Percentiles rank a stretch among this genome's conserved stretches.
phyloP scores from a whole-genome alignment of 2,329 filamentous ascomycete genomes.

The Fusarium armeniacum region DNA sequence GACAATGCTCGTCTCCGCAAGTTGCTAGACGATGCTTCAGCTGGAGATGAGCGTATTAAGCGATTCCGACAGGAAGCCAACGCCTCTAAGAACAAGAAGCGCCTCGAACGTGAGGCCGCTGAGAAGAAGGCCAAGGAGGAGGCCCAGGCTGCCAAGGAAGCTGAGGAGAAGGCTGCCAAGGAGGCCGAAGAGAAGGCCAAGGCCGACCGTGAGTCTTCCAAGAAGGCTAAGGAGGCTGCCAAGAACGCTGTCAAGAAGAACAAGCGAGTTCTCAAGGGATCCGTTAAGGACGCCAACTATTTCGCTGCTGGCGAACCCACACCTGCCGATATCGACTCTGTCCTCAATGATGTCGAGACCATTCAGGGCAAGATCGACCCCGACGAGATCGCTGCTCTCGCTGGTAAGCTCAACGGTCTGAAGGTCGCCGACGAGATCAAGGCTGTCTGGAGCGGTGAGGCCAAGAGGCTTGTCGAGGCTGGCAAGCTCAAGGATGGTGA shows the following conservation, averaged over 20 bases:
- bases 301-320: slow-evolving; percentile 82
- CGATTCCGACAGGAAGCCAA: slow-evolving; percentile 92
- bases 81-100: slow-evolving; percentile 97
- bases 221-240: slow-evolving; percentile 98
- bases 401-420: slow-evolving; percentile 81
- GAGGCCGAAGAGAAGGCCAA: slow-evolving; percentile 92
- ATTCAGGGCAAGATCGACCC: slow-evolving; percentile 90
- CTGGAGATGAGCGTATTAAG: slow-evolving; percentile 95
- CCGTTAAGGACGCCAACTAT: slow-evolving; percentile 98
- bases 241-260: slow-evolving; percentile 99
- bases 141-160: slow-evolving; percentile 84
- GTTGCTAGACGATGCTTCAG: slow-evolving; percentile 87
- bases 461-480: slow-evolving; percentile 80
- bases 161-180: slow-evolving; percentile 82
- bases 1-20: slow-evolving; percentile 92
- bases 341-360: slow-evolving; percentile 87
- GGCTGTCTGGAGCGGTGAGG: slow-evolving; percentile 82
- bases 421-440: slow-evolving; percentile 90
- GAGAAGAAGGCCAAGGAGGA: slow-evolving; percentile 90
- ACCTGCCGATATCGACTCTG: slow-evolving; percentile 83
- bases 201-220: slow-evolving; percentile 82
- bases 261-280: slow-evolving; percentile 94
- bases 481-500: slow-evolving; percentile 92
- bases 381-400: slow-evolving; percentile 89
- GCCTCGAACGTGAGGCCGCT: slow-evolving; percentile 89